Percentiles rank a stretch among this genome's conserved stretches.
These are phyloP conservation scores for Tetrahymena thermophila DNA, from an alignment of 73 alveolate species.

Conservation along the genomic window DNA sequence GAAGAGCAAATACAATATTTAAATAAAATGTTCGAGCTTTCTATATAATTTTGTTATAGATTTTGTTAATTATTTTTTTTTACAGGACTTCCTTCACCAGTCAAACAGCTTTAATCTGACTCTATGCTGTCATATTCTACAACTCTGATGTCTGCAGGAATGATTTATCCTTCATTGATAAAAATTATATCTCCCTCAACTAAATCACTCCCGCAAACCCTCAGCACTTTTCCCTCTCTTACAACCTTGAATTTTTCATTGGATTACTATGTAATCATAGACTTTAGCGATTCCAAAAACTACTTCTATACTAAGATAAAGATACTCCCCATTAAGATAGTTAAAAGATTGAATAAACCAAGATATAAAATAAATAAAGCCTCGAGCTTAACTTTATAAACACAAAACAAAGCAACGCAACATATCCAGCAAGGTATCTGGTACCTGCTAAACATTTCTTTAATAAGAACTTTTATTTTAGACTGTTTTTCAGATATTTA, in stretches of 20 bases:
- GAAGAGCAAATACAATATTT: not conserved
- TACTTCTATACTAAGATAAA: not conserved
- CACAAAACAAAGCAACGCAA: not conserved
- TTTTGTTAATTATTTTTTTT: not conserved
- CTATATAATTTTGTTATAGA: not conserved
- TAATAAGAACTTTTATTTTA: too few relatives aligned
- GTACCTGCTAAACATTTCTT: not conserved
- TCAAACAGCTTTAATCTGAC: not conserved
- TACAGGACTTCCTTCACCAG: not conserved
- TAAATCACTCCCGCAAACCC: not conserved
- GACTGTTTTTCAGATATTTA: not conserved
- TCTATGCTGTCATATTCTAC: not conserved
- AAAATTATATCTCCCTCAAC: not conserved
- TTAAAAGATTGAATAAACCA: not conserved
- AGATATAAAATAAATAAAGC: not conserved
- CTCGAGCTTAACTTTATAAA: not conserved
- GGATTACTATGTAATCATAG: not conserved
- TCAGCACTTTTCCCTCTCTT: not conserved
- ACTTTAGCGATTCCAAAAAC: not conserved
- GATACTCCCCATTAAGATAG: not conserved
- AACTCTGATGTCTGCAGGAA: not conserved
- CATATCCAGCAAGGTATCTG: not conserved
- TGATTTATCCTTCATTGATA: not conserved
- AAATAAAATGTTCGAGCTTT: not conserved
- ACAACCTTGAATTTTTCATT: not conserved